phyloP scores from a whole-genome alignment of 2,329 filamentous ascomycete genomes.

The Fusarium burgessii region DNA sequence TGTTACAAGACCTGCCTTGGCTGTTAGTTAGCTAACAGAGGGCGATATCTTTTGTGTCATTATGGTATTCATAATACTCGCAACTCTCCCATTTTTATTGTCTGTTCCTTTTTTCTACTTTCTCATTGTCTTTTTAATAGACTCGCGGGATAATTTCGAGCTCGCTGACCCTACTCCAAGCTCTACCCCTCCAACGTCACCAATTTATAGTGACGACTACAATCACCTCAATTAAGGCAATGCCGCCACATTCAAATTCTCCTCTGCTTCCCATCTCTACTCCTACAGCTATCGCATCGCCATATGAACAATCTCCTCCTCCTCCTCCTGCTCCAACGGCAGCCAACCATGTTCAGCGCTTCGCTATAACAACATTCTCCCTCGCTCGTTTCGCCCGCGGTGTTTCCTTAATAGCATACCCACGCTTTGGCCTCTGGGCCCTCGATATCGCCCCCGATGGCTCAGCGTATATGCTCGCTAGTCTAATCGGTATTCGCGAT shows the following conservation, averaged over 20 bases:
- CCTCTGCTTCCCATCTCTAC: slow-evolving; percentile 46
- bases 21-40: no score
- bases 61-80: slow-evolving; percentile 23
- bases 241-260: slow-evolving; percentile 37
- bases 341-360: slow-evolving; percentile 37
- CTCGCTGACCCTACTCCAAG: slow-evolving; percentile 15
- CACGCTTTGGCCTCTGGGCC: slow-evolving; percentile 47
- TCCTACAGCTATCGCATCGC: slow-evolving; percentile 37
- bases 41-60: neutral
- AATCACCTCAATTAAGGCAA: slow-evolving; percentile 16
- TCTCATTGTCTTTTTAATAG: slow-evolving; percentile 19
- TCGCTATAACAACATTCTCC: slow-evolving; percentile 43
- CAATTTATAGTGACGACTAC: neutral
- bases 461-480: slow-evolving; percentile 48
- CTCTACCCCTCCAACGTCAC: neutral
- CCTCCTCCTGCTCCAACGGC: slow-evolving; percentile 20
- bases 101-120: slow-evolving; percentile 14
- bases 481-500: slow-evolving; percentile 50
- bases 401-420: slow-evolving; percentile 46
- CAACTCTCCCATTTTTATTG: slow-evolving; percentile 19
- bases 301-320: slow-evolving; percentile 3
- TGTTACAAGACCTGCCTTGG: neutral
- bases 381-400: slow-evolving; percentile 47
- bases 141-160: slow-evolving; percentile 16
- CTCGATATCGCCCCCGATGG: slow-evolving; percentile 47